A percentile compares a stretch with the other conserved stretches of the same genome.
These are phyloP conservation scores for Coemansia reversa DNA, from an alignment of 192 early-diverging fungal species.

Conservation along the genomic window DNA sequence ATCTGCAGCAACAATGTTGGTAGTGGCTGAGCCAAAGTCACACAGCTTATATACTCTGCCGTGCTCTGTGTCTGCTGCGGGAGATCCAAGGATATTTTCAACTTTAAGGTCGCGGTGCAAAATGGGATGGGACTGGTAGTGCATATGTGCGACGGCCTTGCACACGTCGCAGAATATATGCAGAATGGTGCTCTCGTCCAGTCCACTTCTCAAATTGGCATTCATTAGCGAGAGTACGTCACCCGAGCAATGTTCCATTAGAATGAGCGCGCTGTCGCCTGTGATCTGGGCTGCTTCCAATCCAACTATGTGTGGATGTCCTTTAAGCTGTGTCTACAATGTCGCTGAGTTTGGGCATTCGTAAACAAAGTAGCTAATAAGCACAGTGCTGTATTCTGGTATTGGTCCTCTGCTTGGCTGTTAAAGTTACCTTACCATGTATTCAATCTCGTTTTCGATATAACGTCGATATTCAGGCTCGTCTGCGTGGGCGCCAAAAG, in stretches of 20 bases:
- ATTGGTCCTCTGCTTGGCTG: background rate
- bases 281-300: slow-evolving; percentile 72
- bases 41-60: slow-evolving; percentile 77
- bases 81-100: slow-evolving; percentile 75
- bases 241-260: slow-evolving; percentile 93
- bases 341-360: background rate
- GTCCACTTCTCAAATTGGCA: slow-evolving; percentile 64
- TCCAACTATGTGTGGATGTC: slow-evolving; percentile 79
- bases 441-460: slow-evolving; percentile 71
- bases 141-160: slow-evolving; percentile 88
- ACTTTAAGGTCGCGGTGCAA: slow-evolving; percentile 86
- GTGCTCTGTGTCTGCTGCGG: slow-evolving; percentile 16
- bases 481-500: slow-evolving; percentile 54
- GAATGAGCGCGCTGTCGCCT: slow-evolving; percentile 71
- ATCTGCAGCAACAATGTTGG: slow-evolving; percentile 15
- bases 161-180: slow-evolving; percentile 85
- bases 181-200: slow-evolving; percentile 83
- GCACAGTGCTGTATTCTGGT: background rate
- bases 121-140: slow-evolving; percentile 77
- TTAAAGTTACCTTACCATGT: slow-evolving; percentile 58
- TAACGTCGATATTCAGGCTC: slow-evolving; percentile 63
- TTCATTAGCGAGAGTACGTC: slow-evolving; percentile 77
- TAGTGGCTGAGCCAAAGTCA: slow-evolving; percentile 92
- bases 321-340: slow-evolving; percentile 61
- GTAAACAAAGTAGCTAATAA: too few relatives aligned